These are phyloP conservation scores for Sporothrix dimorphospora DNA, from an alignment of 2,329 filamentous ascomycete species.

Conservation along the genomic window DNA sequence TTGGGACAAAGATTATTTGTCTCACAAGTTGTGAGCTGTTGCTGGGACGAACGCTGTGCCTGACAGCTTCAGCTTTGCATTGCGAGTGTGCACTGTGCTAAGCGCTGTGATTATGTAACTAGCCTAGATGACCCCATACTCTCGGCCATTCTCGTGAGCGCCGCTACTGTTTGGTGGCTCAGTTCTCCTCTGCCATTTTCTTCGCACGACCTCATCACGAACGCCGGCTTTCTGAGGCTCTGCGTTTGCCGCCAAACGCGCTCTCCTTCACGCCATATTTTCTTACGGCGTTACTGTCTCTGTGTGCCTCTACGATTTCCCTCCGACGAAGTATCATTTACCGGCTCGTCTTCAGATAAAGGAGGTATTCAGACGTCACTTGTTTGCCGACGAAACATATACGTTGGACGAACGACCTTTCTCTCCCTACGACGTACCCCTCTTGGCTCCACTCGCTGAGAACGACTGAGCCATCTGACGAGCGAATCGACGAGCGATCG, in stretches of 20 bases:
- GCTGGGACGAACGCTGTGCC: background rate
- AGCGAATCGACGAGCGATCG: background rate
- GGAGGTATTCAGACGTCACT: no score
- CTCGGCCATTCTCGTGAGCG: background rate
- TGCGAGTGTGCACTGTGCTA: constrained; percentile 14
- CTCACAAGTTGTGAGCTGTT: background rate
- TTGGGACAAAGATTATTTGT: background rate
- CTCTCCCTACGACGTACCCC: background rate
- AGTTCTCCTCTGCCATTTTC: background rate
- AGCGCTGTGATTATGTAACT: constrained; percentile 14
- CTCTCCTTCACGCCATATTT: background rate
- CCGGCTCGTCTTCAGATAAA: background rate
- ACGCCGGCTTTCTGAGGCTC: background rate
- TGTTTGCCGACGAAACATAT: background rate
- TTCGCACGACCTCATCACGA: background rate
- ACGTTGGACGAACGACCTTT: background rate
- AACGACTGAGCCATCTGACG: background rate
- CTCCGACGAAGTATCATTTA: background rate
- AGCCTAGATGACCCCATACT: background rate
- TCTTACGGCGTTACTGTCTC: no score
- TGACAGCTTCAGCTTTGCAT: background rate
- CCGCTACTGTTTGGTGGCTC: background rate
- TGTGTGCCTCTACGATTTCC: no score
- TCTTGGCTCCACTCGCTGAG: background rate
- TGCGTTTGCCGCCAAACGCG: background rate